Percentiles rank a stretch among this genome's conserved stretches.
Evolutionary conservation across 2,329 filamentous ascomycete species (phyloP).

Genomic region (Leptographium procerum): DNA sequence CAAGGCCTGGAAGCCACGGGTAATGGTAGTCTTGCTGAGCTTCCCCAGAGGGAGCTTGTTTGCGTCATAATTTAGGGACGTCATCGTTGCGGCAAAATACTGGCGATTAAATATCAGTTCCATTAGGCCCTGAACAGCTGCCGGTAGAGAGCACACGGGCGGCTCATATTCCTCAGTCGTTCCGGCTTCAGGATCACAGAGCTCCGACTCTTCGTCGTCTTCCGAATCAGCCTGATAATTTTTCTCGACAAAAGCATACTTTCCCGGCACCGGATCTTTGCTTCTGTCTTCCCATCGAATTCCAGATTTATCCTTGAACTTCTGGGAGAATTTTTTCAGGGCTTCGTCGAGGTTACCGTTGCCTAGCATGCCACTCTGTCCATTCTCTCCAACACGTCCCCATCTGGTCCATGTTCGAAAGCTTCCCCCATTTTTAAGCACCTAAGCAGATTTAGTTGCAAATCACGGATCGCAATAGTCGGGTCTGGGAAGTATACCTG

Average conservation of each 20-base stretch:
- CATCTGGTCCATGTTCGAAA: slow-evolving; percentile 65
- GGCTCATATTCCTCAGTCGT: slow-evolving; percentile 17
- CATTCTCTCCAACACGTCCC: slow-evolving; percentile 61
- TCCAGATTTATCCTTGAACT: slow-evolving; percentile 53
- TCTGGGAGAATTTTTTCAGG: slow-evolving; percentile 41
- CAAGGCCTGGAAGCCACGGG: slow-evolving; percentile 61
- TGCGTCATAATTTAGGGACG: slow-evolving; percentile 56
- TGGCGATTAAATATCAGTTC: slow-evolving; percentile 72
- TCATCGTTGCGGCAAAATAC: slow-evolving; percentile 58
- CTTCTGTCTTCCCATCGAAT: slow-evolving; percentile 41
- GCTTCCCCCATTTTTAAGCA: slow-evolving; percentile 25
- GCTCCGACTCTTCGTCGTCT: slow-evolving; percentile 42
- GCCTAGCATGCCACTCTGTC: slow-evolving; percentile 35
- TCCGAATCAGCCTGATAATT: slow-evolving; percentile 64
- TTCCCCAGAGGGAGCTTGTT: slow-evolving; percentile 76
- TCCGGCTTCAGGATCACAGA: slow-evolving; percentile 20
- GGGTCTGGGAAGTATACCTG: slow-evolving; percentile 35
- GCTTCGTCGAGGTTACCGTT: slow-evolving; percentile 30
- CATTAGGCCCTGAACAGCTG: slow-evolving; percentile 57
- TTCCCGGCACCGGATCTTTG: slow-evolving; percentile 47
- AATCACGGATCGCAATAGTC: background rate
- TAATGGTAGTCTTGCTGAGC: slow-evolving; percentile 67
- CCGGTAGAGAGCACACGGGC: slow-evolving; percentile 44
- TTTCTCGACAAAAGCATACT: slow-evolving; percentile 72
- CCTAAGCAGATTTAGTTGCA: slow-evolving; percentile 17